Evolutionary conservation across 306 rosid genomes (phyloP), one percentile per base, ranked within the genome.

Genomic region (Heteromeles arbutifolia): DNA sequence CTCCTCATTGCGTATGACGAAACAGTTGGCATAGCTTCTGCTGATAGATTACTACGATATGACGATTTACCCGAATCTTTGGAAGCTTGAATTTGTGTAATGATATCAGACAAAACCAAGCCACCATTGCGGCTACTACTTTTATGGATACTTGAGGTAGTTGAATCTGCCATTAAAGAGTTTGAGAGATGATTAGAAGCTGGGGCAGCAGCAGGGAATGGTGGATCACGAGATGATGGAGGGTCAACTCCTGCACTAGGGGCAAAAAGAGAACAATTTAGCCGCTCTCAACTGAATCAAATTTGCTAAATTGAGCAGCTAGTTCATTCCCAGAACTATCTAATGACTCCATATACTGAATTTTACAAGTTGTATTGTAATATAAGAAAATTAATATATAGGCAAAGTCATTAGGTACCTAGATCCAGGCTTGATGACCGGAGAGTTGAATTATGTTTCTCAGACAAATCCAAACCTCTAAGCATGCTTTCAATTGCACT

Each of bases 181-280:
- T 84, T 89, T 67, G 83, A 67, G 75, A 86, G 81, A 77, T 90
- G 84, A 85, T 86, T 91, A 83, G 96, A 89, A 71, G 97, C 96
- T 22, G 93, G 78, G 74, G 84, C 90, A 78, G 93, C 88, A 67
- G 97, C 94, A 79, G 99, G 99, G 79, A 85, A 89, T 64, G 99
- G 99, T 78, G 99, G 99, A 86, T 96, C 99, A 79, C 99, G 99
- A 88, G 98, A 91, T 72, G 99, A 92, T 86, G 99, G 99, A 88
- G 94, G 98, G 93, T 96, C 99, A 96, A 96, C 98, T 89, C 99
- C 99, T 96, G 99, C 96, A 88, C 98, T 88, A 96, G 98, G 97
- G 83, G 85, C 73, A 90, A 90, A 82, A 92, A 84, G 73, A 85
- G 83, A 81, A 77, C 87, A 90, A 87, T 82, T 90, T 87, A 92